Evolutionary conservation across 2,329 filamentous ascomycete species (phyloP), one percentile per base, ranked within the genome.

Genomic region (Immersiporthe knoxdaviesiana): DNA sequence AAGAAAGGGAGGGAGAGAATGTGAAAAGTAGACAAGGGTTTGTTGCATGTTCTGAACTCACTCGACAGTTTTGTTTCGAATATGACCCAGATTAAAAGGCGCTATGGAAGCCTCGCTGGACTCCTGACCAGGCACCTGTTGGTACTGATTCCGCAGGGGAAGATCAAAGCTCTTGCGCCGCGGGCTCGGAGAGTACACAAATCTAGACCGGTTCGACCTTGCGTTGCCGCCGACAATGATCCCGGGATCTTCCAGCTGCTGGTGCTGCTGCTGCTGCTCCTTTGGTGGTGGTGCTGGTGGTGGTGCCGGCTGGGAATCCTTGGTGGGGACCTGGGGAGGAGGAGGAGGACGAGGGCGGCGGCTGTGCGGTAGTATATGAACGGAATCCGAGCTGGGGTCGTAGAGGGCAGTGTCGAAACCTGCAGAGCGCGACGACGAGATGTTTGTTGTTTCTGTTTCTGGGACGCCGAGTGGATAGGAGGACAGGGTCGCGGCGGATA

Each of bases 351-450:
- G 44, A n/a, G n/a, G n/a, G 2, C 44, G 44, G 47, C 67, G 67
- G 50, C 56, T 47, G 41, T 58, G 62, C 11, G 67, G 58, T 37
- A 67, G 66, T 39, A 60, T 66, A 47, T 60, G 61, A 50, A 69
- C 24, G 1, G 67, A 63, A 35, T 69, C 70, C 58, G 68, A 65
- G 21, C n/a, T 24, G 8, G 61, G 67, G n/a, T 71, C 67, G 61
- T 71, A 71, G 27, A 69, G 63, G 6, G 68, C 70, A 7, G 65
- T 64, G 24, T 68, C 65, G 63, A 70, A 70, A 1, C 67, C 68
- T 7, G 68, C 65, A 12, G 68, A 71, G 39, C 24, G 59, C 50
- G 58, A 62, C 44, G 61, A 47, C 4, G 44, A 47, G 44, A 47
- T 63, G 27, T 63, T 50, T 52, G 67, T 56, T 30, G 67, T 64